Evolutionary conservation across 352 stramenopile species (phyloP).

Genomic region (Globisporangium iwayamae): DNA sequence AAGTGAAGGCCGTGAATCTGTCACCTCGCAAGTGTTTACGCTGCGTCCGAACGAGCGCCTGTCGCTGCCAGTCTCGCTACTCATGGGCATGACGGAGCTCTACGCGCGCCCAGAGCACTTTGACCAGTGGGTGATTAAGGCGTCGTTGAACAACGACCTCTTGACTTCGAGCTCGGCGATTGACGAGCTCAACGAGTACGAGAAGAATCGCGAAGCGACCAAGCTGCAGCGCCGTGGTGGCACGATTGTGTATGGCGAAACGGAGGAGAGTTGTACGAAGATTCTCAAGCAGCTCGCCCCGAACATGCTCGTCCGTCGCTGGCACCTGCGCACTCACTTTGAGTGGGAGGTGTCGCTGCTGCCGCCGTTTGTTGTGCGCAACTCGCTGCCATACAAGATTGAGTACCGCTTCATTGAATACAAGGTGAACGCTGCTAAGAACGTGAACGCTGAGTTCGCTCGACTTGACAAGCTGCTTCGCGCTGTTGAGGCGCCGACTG

Average conservation of each 20-base stretch:
- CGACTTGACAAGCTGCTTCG: slow-evolving; percentile 59
- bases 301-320: slow-evolving; percentile 73
- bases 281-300: slow-evolving; percentile 68
- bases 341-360: slow-evolving; percentile 79
- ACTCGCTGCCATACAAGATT: slow-evolving; percentile 80
- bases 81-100: slow-evolving; percentile 84
- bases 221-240: slow-evolving; percentile 53
- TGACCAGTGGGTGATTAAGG: slow-evolving; percentile 76
- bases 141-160: slow-evolving; percentile 73
- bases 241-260: slow-evolving; percentile 74
- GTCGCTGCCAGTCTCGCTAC: slow-evolving; percentile 52
- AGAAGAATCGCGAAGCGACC: slow-evolving; percentile 41
- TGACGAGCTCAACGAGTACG: slow-evolving; percentile 53
- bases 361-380: slow-evolving; percentile 82
- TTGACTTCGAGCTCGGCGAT: slow-evolving; percentile 55
- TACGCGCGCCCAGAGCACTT: slow-evolving; percentile 64
- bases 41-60: slow-evolving; percentile 63
- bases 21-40: slow-evolving; percentile 59
- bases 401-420: slow-evolving; percentile 87
- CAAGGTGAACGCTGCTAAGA: slow-evolving; percentile 45
- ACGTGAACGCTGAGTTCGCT: slow-evolving; percentile 51
- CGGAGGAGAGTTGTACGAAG: slow-evolving; percentile 69
- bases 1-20: slow-evolving; percentile 34
- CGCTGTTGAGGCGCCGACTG: slow-evolving; percentile 24
- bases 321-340: slow-evolving; percentile 69